These are phyloP conservation scores for Penicillium soppii DNA, from an alignment of 495 filamentous ascomycete species.

Conservation along the genomic window DNA sequence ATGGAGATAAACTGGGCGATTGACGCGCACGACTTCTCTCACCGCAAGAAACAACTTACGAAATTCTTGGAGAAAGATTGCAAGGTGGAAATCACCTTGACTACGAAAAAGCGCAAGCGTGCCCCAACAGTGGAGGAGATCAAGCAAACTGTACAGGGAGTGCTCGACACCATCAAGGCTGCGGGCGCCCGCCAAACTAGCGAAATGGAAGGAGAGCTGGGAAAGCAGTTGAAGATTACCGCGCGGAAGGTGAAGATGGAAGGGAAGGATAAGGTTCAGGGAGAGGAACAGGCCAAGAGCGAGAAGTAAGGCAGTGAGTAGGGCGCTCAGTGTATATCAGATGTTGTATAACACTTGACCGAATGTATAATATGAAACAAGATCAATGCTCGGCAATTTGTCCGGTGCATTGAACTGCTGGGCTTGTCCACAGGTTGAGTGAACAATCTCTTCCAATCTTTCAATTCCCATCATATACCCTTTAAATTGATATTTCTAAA, in stretches of 20 bases:
- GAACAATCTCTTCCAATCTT: no score
- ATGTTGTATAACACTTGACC: neutral
- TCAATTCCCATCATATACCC: neutral
- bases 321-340: neutral
- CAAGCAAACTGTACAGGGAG: constrained; percentile 39
- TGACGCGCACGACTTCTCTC: constrained; percentile 60
- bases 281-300: neutral
- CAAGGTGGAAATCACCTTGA: constrained; percentile 61
- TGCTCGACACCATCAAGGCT: constrained; percentile 34
- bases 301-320: neutral
- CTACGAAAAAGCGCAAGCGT: constrained; percentile 45
- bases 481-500: neutral
- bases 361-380: neutral
- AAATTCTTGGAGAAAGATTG: constrained; percentile 63
- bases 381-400: no score
- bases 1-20: constrained; percentile 87
- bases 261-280: no score
- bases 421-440: no score
- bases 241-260: constrained; percentile 39
- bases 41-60: constrained; percentile 58
- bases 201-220: constrained; percentile 44
- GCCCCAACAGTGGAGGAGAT: constrained; percentile 42
- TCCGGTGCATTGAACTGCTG: no score
- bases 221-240: constrained; percentile 37
- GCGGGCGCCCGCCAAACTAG: constrained; percentile 38